Percentiles rank a stretch among this genome's conserved stretches.
phyloP scores from a whole-genome alignment of 1,284 basidiomycete genomes.

The Vanrija pseudolonga region DNA sequence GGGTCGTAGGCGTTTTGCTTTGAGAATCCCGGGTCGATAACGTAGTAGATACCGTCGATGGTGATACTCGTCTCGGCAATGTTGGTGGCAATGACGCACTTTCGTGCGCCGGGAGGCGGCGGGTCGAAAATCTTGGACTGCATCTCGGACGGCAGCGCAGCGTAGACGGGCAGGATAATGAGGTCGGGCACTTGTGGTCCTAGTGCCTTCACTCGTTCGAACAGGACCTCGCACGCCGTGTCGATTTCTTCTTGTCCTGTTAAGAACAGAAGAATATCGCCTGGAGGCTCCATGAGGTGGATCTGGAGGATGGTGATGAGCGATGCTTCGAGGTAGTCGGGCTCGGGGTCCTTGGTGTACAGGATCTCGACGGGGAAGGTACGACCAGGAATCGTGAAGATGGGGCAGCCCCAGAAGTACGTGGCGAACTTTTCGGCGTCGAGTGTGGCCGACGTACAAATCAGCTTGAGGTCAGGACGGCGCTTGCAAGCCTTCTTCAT shows the following conservation, averaged over 20 bases:
- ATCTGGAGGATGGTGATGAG: slow-evolving; percentile 99
- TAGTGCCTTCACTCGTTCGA: slow-evolving; percentile 95
- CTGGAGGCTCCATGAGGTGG: slow-evolving; percentile 94
- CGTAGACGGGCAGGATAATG: slow-evolving; percentile 95
- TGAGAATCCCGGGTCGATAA: slow-evolving; percentile 96
- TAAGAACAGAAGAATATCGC: slow-evolving; percentile 93
- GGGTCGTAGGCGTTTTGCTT: slow-evolving; percentile 99
- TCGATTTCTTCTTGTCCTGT: slow-evolving; percentile 99
- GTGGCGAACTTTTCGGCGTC: slow-evolving; percentile 99
- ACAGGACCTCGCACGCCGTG: slow-evolving; percentile 93
- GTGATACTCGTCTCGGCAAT: slow-evolving; percentile 98
- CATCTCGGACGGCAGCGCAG: slow-evolving; percentile 93
- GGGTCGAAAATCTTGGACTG: slow-evolving; percentile 98
- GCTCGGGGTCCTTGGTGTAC: slow-evolving; percentile 97
- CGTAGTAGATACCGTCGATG: slow-evolving; percentile 98
- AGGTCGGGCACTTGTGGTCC: slow-evolving; percentile 96
- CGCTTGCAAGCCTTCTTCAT: slow-evolving; percentile 94
- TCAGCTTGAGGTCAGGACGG: slow-evolving; percentile 91
- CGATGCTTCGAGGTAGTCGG: slow-evolving; percentile 96
- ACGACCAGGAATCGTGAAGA: slow-evolving; percentile 99
- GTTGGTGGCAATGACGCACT: slow-evolving; percentile 97
- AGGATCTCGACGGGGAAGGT: slow-evolving; percentile 97
- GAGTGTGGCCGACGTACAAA: slow-evolving; percentile 97
- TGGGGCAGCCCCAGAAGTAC: slow-evolving; percentile 97
- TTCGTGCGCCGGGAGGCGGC: slow-evolving; percentile 90